Percentiles rank a stretch among this genome's conserved stretches.
Evolutionary conservation across 2,329 filamentous ascomycete genomes (phyloP).

Genomic region (Exophiala spinifera): DNA sequence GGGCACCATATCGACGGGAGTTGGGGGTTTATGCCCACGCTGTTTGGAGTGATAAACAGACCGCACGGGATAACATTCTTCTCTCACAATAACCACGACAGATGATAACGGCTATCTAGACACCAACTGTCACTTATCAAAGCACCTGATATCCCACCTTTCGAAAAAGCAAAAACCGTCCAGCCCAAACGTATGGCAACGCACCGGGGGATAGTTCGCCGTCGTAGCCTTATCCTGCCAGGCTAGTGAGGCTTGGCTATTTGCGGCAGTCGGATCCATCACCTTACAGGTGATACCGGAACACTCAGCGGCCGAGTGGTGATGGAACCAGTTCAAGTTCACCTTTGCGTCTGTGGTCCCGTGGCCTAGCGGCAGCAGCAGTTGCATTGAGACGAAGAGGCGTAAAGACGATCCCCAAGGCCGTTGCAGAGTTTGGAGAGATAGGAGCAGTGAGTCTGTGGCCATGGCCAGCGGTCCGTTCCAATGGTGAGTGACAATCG

Average conservation of each 20-base stretch:
- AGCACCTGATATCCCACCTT: background rate
- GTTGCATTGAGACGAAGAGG: slow-evolving; percentile 42
- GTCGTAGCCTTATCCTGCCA: too few relatives aligned
- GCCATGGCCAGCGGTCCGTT: background rate
- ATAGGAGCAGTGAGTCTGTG: slow-evolving; percentile 35
- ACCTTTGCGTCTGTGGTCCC: slow-evolving; percentile 35
- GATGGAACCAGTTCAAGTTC: background rate
- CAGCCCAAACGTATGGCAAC: background rate
- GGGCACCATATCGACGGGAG: too few relatives aligned
- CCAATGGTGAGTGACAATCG: background rate
- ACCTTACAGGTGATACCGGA: background rate
- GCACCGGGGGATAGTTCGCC: too few relatives aligned
- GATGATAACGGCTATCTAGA: background rate
- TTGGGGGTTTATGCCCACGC: too few relatives aligned
- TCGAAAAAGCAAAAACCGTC: background rate
- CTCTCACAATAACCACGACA: background rate
- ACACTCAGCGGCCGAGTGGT: too few relatives aligned
- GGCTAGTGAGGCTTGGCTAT: background rate
- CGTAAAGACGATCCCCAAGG: slow-evolving; percentile 41
- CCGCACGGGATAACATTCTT: background rate
- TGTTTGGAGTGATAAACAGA: background rate
- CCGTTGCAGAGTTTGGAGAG: slow-evolving; percentile 41
- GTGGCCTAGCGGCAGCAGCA: slow-evolving; percentile 44
- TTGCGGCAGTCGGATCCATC: background rate
- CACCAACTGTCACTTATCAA: background rate